phyloP scores from a whole-genome alignment of 345 rosid genomes.

The thale cress (Arabidopsis thaliana) region DNA sequence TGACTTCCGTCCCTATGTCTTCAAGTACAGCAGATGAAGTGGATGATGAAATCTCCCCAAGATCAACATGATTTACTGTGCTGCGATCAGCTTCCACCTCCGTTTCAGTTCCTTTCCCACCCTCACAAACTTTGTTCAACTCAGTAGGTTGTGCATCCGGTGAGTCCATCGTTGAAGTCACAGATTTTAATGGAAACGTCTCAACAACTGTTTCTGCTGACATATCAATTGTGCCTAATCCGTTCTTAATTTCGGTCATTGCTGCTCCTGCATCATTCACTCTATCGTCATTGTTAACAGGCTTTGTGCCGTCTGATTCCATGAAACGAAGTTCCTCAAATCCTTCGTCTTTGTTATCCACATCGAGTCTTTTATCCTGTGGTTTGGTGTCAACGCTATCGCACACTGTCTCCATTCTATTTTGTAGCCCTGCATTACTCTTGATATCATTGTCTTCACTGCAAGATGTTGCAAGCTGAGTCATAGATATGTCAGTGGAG shows the following conservation, averaged over 20 bases:
- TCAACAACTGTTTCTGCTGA: constrained; percentile 49
- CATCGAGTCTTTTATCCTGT: constrained; percentile 17
- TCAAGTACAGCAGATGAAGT: constrained; percentile 25
- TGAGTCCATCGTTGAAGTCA: constrained; percentile 42
- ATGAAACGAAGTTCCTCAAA: constrained; percentile 18
- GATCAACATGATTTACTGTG: constrained; percentile 2
- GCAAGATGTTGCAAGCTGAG: constrained; percentile 32
- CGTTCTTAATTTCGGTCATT: constrained; percentile 19
- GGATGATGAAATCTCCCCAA: constrained; percentile 25
- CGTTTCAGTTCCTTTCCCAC: constrained; percentile 13
- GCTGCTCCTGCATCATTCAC: constrained; percentile 19
- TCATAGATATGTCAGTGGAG: constrained; percentile 18
- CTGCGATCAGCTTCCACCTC: constrained; percentile 31
- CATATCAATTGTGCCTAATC: constrained; percentile 29
- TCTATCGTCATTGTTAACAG: constrained; percentile 35
- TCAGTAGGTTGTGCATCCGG: constrained; percentile 40
- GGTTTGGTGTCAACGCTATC: constrained; percentile 23
- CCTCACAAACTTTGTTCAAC: constrained; percentile 12
- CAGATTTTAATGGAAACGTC: constrained; percentile 56
- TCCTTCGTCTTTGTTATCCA: constrained; percentile 18
- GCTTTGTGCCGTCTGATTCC: constrained; percentile 11
- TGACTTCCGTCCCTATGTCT: constrained; percentile 29
- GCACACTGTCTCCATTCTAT: background rate
- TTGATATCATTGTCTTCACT: constrained; percentile 22
- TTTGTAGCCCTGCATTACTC: constrained; percentile 10